Percentiles rank a stretch among this genome's conserved stretches.
phyloP scores from a whole-genome alignment of 2,329 filamentous ascomycete genomes.

The Ambrosiella xylebori region DNA sequence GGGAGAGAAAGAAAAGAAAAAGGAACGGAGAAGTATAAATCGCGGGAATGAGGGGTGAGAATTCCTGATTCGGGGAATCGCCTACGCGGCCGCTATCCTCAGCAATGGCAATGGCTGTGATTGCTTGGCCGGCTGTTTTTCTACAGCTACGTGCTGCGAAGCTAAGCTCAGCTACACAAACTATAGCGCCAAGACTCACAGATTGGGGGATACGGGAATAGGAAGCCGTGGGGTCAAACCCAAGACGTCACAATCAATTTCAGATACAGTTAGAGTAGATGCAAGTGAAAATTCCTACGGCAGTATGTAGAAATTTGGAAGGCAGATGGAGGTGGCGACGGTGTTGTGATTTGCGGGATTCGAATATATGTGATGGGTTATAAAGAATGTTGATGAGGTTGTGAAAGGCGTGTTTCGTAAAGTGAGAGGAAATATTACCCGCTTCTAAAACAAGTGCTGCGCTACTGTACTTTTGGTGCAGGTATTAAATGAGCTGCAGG shows the following conservation, averaged over 20 bases:
- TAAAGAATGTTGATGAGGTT: neutral
- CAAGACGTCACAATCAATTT: neutral
- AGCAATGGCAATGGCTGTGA: too few relatives aligned
- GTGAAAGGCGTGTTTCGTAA: too few relatives aligned
- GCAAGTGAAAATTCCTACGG: neutral
- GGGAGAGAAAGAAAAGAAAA: constrained; percentile 4
- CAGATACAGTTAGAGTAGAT: neutral
- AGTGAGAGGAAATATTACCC: too few relatives aligned
- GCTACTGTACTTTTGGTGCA: too few relatives aligned
- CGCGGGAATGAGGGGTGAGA: neutral
- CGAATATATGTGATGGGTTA: neutral
- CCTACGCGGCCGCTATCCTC: too few relatives aligned
- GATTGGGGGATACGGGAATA: neutral
- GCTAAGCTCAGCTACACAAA: too few relatives aligned
- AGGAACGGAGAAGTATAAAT: neutral
- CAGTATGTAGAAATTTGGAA: neutral
- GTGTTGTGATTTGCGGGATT: neutral
- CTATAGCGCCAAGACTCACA: too few relatives aligned
- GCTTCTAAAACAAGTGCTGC: too few relatives aligned
- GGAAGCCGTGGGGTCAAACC: neutral
- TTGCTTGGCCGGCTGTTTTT: too few relatives aligned
- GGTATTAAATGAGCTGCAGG: too few relatives aligned
- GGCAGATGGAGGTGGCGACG: neutral
- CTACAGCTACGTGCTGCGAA: too few relatives aligned
- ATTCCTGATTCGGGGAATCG: too few relatives aligned